These are phyloP conservation scores for thale cress (Arabidopsis thaliana) DNA, from an alignment of 345 rosid genomes.

Conservation along the genomic window DNA sequence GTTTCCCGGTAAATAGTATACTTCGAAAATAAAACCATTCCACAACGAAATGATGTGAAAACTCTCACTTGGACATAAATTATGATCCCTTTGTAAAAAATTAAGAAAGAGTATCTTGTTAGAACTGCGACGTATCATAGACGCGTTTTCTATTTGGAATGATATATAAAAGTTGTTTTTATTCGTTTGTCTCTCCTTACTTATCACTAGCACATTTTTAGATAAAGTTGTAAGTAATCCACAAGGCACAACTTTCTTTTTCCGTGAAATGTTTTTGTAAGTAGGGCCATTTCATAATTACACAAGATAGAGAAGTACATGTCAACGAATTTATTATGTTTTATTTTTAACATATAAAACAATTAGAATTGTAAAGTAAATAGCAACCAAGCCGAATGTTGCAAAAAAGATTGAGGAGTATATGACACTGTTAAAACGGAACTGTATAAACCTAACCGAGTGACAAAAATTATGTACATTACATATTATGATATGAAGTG, in stretches of 20 bases:
- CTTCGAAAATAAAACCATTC: not conserved
- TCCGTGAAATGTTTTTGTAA: conserved; percentile 16
- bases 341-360: not conserved
- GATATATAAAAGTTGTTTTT: conserved; percentile 29
- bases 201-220: conserved; percentile 24
- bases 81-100: not conserved
- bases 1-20: not conserved
- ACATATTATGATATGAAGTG: no score
- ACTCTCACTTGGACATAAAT: not conserved
- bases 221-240: conserved; percentile 31
- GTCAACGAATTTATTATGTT: conserved; percentile 11
- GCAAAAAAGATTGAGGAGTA: not conserved
- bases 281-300: conserved; percentile 24
- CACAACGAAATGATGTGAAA: not conserved
- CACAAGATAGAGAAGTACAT: conserved; percentile 16
- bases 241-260: conserved; percentile 42
- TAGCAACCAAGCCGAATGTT: not conserved
- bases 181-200: conserved; percentile 29
- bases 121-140: conserved; percentile 26
- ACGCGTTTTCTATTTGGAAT: conserved; percentile 31
- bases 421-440: not conserved
- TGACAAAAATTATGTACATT: no score
- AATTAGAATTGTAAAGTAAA: not conserved
- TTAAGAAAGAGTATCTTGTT: not conserved
- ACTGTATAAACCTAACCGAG: not conserved